Evolutionary conservation across 1,284 basidiomycete species (phyloP).

Genomic region (Puccinia horiana): DNA sequence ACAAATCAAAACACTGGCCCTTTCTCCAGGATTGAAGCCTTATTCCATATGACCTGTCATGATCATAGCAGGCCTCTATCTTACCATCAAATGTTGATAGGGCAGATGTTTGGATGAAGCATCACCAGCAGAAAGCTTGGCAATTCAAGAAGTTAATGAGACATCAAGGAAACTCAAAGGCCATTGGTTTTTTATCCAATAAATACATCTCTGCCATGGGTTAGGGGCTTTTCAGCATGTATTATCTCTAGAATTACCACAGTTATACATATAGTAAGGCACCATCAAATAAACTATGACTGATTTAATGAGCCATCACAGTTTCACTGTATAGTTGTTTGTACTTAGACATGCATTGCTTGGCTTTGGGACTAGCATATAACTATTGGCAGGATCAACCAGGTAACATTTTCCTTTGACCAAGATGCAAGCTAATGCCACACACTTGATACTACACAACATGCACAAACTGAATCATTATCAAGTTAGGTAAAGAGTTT

Average conservation of each 20-base stretch:
- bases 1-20: too few species aligned
- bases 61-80: too few species aligned
- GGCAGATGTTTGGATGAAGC: conserved; percentile 68
- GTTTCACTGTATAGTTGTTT: conserved; percentile 17
- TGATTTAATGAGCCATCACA: conserved; percentile 16
- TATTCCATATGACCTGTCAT: too few species aligned
- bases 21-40: too few species aligned
- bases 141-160: conserved; percentile 67
- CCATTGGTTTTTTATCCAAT: conserved; percentile 68
- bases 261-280: conserved; percentile 10
- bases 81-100: conserved; percentile 67
- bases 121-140: conserved; percentile 65
- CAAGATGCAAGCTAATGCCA: not conserved
- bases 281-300: conserved; percentile 16
- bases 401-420: conserved; percentile 57
- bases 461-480: too few species aligned
- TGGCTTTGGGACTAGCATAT: conserved; percentile 66
- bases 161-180: conserved; percentile 65
- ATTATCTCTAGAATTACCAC: conserved; percentile 9
- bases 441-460: not conserved
- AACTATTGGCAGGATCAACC: conserved; percentile 69
- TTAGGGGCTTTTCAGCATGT: conserved; percentile 63
- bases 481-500: conserved; percentile 4
- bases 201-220: conserved; percentile 67
- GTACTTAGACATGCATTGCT: conserved; percentile 51